Evolutionary conservation across 2,329 filamentous ascomycete genomes (phyloP), one percentile per base, ranked within the genome.

Genomic region (Ophiostoma sp.): DNA sequence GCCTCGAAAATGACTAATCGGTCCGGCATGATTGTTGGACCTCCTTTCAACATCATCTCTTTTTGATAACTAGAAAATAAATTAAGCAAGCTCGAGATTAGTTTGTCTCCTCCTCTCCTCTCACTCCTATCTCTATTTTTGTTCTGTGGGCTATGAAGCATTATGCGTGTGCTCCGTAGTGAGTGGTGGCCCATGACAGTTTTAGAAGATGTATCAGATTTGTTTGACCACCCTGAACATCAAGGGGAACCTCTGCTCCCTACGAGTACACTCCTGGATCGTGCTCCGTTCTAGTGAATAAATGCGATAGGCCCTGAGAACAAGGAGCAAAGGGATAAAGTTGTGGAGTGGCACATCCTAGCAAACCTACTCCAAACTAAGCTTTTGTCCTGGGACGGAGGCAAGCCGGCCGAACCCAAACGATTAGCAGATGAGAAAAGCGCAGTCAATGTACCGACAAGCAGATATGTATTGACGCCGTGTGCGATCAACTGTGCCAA

Each of bases 161-260:
- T 44, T 44, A 2, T 44, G 11, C 2, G 2, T 44, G 42, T 44
- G 11, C 42, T 8, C 11, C 6, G 42, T 44, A 44, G 27, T 27
- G 27, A 27, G 27, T 27, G 27, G 27, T 27, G 27, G 27, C 42
- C 7, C 12, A 49, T 60, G 36, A n/a, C 16, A 16, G 66, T 67
- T 60, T 69, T 69, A 45, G 44, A 64, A 52, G 68, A 65, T 73
- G 74, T 75, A 64, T 75, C 74, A 75, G 71, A 70, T 70, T 58
- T 41, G 74, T 75, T 74, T 75, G 74, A 75, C 72, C 27, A 60
- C 66, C 66, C 62, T 67, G 68, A 9, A 40, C 45, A 58, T 38
- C 14, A n/a, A 49, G 66, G 68, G 58, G 16, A 52, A 12, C 8
- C 64, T 12, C 9, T 44, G 42, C 44, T 55, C 5, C 52, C 42